Percentiles rank a stretch among this genome's conserved stretches.
phyloP scores from a whole-genome alignment of 768 basidiomycete genomes.

The Mrakia gelida region DNA sequence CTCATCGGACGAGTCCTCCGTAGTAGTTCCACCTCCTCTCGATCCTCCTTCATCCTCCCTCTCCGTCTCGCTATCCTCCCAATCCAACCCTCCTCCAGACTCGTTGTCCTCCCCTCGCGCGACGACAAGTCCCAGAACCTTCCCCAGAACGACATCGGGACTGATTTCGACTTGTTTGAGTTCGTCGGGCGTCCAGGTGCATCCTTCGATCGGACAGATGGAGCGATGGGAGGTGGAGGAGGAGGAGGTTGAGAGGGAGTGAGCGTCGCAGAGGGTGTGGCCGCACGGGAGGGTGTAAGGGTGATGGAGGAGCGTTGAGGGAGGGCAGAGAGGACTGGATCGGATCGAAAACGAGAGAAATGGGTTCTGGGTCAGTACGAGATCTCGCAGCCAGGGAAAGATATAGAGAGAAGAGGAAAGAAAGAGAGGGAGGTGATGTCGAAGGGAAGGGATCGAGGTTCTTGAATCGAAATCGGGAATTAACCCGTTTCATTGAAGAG shows the following conservation, averaged over 20 bases:
- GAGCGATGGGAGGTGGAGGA: constrained; percentile 14
- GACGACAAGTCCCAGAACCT: constrained; percentile 11
- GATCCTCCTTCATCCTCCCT: neutral
- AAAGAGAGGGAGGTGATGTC: neutral
- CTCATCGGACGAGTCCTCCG: neutral
- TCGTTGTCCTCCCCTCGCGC: neutral
- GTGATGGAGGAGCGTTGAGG: constrained; percentile 43
- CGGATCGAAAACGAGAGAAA: too few species aligned
- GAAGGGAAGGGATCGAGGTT: neutral
- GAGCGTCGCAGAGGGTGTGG: constrained; percentile 60
- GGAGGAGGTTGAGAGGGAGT: neutral
- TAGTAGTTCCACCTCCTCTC: neutral
- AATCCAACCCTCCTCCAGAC: neutral
- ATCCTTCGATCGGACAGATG: constrained; percentile 12
- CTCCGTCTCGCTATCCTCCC: constrained; percentile 4
- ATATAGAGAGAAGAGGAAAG: too few species aligned
- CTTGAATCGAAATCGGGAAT: neutral
- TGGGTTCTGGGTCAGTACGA: too few species aligned
- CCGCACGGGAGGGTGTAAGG: constrained; percentile 71
- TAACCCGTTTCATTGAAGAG: neutral
- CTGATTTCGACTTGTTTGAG: constrained; percentile 36
- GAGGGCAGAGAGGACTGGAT: constrained; percentile 40
- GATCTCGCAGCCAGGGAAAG: too few species aligned
- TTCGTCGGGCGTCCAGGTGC: constrained; percentile 21
- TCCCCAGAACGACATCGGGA: constrained; percentile 32